These are phyloP conservation scores for Argentina anserina DNA, from an alignment of 306 rosid genomes.

Conservation along the genomic window DNA sequence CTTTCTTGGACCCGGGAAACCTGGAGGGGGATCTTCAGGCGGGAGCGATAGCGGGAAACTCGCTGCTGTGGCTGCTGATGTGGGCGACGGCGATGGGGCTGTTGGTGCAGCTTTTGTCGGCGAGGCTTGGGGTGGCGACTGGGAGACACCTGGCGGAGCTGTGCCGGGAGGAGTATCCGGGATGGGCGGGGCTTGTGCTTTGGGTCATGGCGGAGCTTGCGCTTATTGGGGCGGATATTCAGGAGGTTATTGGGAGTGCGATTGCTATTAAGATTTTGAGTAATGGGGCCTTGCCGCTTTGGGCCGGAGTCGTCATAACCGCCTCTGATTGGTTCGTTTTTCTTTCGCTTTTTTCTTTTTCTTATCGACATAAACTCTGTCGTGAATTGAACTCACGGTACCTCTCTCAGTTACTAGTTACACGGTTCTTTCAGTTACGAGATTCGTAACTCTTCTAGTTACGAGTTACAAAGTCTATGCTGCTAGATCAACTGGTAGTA, in stretches of 20 bases:
- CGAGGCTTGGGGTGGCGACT: constrained; percentile 92
- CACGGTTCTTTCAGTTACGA: no score
- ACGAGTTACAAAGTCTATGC: no score
- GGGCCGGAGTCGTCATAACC: constrained; percentile 90
- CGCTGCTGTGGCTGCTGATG: constrained; percentile 80
- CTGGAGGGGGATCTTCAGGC: constrained; percentile 96
- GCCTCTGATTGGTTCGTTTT: constrained; percentile 71
- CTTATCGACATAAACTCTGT: no score
- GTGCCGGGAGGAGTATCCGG: constrained; percentile 88
- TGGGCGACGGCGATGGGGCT: constrained; percentile 97
- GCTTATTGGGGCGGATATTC: constrained; percentile 87
- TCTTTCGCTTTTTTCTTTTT: no score
- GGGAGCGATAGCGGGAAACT: constrained; percentile 89
- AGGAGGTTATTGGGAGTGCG: constrained; percentile 97
- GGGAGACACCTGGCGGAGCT: constrained; percentile 88
- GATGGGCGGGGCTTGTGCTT: constrained; percentile 69
- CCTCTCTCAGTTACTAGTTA: no score
- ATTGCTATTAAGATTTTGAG: constrained; percentile 83
- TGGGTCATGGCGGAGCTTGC: constrained; percentile 98
- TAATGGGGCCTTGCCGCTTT: constrained; percentile 73
- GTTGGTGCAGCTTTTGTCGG: constrained; percentile 75
- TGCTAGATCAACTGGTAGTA: no score
- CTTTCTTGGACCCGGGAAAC: constrained; percentile 91
- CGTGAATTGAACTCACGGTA: no score
- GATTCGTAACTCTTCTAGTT: no score